Conservation (phyloP, 805 yeast species). For the Saturnispora quitensis region DNA sequence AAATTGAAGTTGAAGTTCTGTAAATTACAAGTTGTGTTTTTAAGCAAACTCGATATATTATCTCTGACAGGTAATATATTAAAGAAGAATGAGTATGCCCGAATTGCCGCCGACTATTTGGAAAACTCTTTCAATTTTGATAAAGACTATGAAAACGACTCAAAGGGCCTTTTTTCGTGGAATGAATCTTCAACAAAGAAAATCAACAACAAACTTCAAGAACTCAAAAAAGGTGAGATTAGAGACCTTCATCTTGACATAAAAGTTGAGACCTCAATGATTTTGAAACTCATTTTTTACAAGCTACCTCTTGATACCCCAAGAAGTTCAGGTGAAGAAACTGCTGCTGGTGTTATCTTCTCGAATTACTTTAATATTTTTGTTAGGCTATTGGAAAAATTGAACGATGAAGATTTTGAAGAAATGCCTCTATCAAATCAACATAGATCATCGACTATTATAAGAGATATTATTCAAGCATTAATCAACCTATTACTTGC, state of each 20-base stretch:
- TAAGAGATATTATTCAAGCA: conserved; percentile 55
- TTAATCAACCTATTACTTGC: conserved; percentile 62
- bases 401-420: conserved; percentile 21
- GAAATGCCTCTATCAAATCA: conserved; percentile 21
- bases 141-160: background rate
- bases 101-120: conserved; percentile 26
- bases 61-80: conserved; percentile 24
- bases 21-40: conserved; percentile 23
- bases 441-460: conserved; percentile 48
- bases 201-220: conserved; percentile 11
- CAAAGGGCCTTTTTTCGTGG: conserved; percentile 6
- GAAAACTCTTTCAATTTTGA: conserved; percentile 25
- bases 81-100: conserved; percentile 26
- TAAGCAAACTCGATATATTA: conserved; percentile 21
- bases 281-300: conserved; percentile 46
- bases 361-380: conserved; percentile 58
- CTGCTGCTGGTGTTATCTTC: conserved; percentile 43
- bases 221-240: conserved; percentile 18
- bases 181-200: conserved; percentile 5
- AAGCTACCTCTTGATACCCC: conserved; percentile 54
- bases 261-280: conserved; percentile 45
- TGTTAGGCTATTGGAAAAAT: conserved; percentile 44
- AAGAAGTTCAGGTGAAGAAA: conserved; percentile 29
- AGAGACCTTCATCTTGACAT: conserved; percentile 25
- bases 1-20: conserved; percentile 26